These are phyloP conservation scores for Thielaviopsis musarum DNA, from an alignment of 2,329 filamentous ascomycete species.

Conservation along the genomic window DNA sequence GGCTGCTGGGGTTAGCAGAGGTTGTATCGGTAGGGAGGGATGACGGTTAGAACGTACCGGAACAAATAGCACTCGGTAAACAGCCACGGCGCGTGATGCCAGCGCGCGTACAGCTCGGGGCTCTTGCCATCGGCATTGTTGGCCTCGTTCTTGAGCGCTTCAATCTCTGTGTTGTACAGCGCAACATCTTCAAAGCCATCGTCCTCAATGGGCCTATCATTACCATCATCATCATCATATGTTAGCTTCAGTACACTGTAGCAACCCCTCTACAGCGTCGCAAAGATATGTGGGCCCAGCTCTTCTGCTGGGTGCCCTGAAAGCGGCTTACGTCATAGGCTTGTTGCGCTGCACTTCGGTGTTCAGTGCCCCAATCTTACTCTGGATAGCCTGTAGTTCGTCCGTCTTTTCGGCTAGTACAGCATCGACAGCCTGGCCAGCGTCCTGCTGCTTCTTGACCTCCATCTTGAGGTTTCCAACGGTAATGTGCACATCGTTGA, in stretches of 20 bases:
- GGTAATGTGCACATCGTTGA: constrained; percentile 83
- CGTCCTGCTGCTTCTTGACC: constrained; percentile 30
- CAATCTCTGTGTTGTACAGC: constrained; percentile 73
- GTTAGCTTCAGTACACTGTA: too few relatives aligned
- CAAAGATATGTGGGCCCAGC: too few relatives aligned
- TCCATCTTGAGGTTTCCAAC: constrained; percentile 41
- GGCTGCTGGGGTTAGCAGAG: constrained; percentile 26
- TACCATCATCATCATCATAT: too few relatives aligned
- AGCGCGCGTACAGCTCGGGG: constrained; percentile 34
- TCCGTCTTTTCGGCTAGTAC: constrained; percentile 1
- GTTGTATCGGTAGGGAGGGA: constrained; percentile 2
- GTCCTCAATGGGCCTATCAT: constrained; percentile 52
- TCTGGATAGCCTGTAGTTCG: constrained; percentile 39
- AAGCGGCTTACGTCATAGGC: constrained; percentile 44
- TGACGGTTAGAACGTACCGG: constrained; percentile 39
- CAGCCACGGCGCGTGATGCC: constrained; percentile 79
- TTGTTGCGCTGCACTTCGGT: constrained; percentile 91
- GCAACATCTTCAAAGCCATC: constrained; percentile 63
- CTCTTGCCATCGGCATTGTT: constrained; percentile 19
- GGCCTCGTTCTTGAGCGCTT: constrained; percentile 37
- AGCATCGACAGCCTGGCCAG: not conserved
- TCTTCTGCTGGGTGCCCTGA: not conserved
- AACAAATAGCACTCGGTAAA: constrained; percentile 92
- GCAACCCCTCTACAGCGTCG: too few relatives aligned
- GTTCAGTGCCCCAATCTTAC: constrained; percentile 77